Conservation (phyloP, 371 early-diverging fungal species). For the Globomyces sp. region DNA sequence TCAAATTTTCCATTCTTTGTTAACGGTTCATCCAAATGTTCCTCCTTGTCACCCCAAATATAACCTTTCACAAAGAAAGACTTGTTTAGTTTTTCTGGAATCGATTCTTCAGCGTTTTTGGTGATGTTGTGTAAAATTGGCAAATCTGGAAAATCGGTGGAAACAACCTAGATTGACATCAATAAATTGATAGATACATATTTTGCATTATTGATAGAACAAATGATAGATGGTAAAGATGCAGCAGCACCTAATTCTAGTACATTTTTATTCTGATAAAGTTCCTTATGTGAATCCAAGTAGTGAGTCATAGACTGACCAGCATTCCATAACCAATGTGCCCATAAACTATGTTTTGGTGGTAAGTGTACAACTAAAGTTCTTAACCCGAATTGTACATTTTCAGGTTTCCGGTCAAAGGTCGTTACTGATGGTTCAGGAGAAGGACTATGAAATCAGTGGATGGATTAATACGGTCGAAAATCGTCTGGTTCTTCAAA, state of each 20-base stretch:
- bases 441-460: background rate
- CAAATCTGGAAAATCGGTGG: conserved; percentile 89
- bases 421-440: conserved; percentile 8
- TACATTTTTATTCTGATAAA: conserved; percentile 63
- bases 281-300: conserved; percentile 63
- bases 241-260: conserved; percentile 92
- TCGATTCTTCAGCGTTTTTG: conserved; percentile 59
- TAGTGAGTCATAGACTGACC: conserved; percentile 76
- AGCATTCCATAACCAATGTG: conserved; percentile 90
- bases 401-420: conserved; percentile 15
- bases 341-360: conserved; percentile 63
- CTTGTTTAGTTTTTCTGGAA: conserved; percentile 21
- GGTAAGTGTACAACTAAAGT: background rate
- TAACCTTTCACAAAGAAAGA: conserved; percentile 60
- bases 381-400: conserved; percentile 10
- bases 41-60: conserved; percentile 73
- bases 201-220: conserved; percentile 70
- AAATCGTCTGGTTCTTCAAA: conserved; percentile 31
- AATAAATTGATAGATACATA: conserved; percentile 31
- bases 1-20: conserved; percentile 54
- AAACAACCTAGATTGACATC: conserved; percentile 50
- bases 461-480: conserved; percentile 23
- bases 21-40: conserved; percentile 41
- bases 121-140: conserved; percentile 75
- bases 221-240: conserved; percentile 78